Percentiles rank a stretch among this genome's conserved stretches.
These are phyloP conservation scores for Globisporangium camurandrum DNA, from an alignment of 352 stramenopile species.

Conservation along the genomic window DNA sequence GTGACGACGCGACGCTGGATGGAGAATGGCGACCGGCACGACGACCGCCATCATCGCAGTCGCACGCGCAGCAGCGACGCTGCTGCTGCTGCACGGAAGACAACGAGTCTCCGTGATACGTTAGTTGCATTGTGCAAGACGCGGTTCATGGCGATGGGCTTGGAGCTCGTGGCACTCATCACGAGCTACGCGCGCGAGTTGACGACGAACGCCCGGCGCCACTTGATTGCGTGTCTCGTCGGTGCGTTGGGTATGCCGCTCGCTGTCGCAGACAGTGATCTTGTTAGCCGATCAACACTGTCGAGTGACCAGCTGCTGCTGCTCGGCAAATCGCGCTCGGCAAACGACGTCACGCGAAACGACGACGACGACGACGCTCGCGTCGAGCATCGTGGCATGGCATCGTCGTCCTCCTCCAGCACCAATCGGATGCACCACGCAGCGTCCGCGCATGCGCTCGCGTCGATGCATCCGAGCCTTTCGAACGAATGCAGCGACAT, in stretches of 20 bases:
- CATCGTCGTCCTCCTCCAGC: not conserved
- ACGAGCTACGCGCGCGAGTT: constrained; percentile 54
- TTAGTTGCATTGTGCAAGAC: constrained; percentile 48
- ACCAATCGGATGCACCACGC: not conserved
- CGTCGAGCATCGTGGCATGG: not conserved
- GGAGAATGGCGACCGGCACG: too few relatives aligned
- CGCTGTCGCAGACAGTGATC: constrained; percentile 48
- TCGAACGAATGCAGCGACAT: too few relatives aligned
- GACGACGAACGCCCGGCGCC: constrained; percentile 25
- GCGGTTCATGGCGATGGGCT: constrained; percentile 60
- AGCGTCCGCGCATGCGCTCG: too few relatives aligned
- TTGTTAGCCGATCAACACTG: constrained; percentile 19
- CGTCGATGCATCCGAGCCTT: too few relatives aligned
- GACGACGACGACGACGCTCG: not conserved
- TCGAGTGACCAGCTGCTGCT: constrained; percentile 1
- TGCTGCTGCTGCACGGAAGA: constrained; percentile 12
- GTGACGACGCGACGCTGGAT: too few relatives aligned
- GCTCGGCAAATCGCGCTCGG: constrained; percentile 1
- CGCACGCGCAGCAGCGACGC: constrained; percentile 6
- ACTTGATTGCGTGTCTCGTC: constrained; percentile 63
- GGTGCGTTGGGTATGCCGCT: constrained; percentile 39
- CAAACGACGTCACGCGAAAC: not conserved
- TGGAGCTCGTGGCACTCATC: constrained; percentile 63
- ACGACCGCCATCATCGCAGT: too few relatives aligned
- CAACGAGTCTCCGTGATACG: constrained; percentile 24